These are phyloP conservation scores for Acer yangbiense DNA, from an alignment of 345 rosid species.

Conservation along the genomic window DNA sequence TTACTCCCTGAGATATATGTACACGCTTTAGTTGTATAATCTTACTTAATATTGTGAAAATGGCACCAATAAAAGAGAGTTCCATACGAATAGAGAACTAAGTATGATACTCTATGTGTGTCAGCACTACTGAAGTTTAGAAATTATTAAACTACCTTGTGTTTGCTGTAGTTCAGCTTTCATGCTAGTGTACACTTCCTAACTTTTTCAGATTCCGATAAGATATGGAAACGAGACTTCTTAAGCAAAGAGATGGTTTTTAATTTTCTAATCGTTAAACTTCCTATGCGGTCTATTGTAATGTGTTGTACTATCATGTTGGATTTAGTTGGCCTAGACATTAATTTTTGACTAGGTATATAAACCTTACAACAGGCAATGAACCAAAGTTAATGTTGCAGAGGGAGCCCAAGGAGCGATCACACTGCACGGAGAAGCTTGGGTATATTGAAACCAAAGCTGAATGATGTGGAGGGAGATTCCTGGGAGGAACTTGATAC, in stretches of 20 bases:
- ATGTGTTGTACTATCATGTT: background rate
- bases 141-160: background rate
- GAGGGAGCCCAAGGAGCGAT: constrained; percentile 79
- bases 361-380: constrained; percentile 55
- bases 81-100: background rate
- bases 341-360: constrained; percentile 52
- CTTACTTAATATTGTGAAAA: background rate
- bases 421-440: constrained; percentile 68
- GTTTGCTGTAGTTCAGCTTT: background rate
- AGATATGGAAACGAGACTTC: background rate
- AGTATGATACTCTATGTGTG: too few species aligned
- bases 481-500: constrained; percentile 92
- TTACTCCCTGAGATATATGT: background rate
- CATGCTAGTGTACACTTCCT: background rate
- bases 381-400: constrained; percentile 78
- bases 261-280: background rate
- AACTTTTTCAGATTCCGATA: background rate
- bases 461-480: constrained; percentile 64
- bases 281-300: background rate
- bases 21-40: background rate
- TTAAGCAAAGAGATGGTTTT: background rate
- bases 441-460: constrained; percentile 71
- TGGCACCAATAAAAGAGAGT: background rate
- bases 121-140: background rate
- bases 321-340: constrained; percentile 14